Conservation (phyloP, 2,329 filamentous ascomycete species). For the Fusarium xylarioides region DNA sequence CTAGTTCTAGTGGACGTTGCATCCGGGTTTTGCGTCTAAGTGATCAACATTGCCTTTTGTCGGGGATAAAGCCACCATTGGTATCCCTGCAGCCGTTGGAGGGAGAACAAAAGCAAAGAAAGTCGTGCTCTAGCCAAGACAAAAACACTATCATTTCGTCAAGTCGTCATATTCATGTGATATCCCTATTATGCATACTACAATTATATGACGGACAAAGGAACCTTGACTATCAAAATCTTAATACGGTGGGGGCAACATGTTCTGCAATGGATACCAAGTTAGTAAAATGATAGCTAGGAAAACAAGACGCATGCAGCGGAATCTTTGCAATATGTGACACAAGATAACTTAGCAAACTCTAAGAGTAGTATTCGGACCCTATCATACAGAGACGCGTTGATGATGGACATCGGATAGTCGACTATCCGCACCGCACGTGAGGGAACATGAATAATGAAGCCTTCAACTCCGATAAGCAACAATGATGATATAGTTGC, state of each 20-base stretch:
- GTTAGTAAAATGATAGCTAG: background rate
- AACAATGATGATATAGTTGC: background rate
- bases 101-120: conserved; percentile 1
- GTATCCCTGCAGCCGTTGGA: background rate
- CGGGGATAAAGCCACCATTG: conserved; percentile 7
- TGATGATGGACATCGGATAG: background rate
- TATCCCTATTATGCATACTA: conserved; percentile 7
- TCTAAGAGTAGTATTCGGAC: conserved; percentile 17
- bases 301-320: background rate
- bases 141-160: background rate
- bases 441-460: conserved; percentile 10
- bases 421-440: background rate
- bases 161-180: conserved; percentile 6
- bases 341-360: conserved; percentile 5
- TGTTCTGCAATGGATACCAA: conserved; percentile 2
- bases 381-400: background rate
- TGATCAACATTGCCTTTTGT: conserved; percentile 16
- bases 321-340: background rate
- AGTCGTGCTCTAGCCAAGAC: background rate
- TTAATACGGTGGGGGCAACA: background rate
- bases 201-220: conserved; percentile 17
- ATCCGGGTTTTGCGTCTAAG: conserved; percentile 7
- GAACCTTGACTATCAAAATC: conserved; percentile 5
- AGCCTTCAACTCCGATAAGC: background rate
- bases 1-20: conserved; percentile 5